These are phyloP conservation scores for Verticillium dahliae DNA, from an alignment of 2,329 filamentous ascomycete species.

Conservation along the genomic window DNA sequence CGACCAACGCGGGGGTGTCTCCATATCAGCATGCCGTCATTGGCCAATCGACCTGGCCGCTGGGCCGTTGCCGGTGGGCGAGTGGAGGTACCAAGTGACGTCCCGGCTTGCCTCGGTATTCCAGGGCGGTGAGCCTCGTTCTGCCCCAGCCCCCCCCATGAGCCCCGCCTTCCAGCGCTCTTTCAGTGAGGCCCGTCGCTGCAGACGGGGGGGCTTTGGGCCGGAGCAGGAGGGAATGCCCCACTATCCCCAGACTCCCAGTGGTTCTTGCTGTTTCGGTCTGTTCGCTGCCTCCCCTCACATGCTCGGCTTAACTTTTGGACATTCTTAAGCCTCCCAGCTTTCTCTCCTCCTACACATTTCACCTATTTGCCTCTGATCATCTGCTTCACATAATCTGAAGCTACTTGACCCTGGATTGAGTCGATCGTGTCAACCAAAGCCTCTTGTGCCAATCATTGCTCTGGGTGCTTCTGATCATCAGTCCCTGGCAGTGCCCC, in stretches of 20 bases:
- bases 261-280: constrained; percentile 4
- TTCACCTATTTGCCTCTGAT: background rate
- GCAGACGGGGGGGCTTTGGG: background rate
- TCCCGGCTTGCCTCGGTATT: constrained; percentile 13
- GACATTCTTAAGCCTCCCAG: background rate
- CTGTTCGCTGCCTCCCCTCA: constrained; percentile 1
- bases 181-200: background rate
- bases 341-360: background rate
- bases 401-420: background rate
- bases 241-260: constrained; percentile 7
- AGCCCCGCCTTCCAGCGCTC: background rate
- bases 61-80: constrained; percentile 1
- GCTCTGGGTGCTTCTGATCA: background rate
- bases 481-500: background rate
- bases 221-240: background rate
- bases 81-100: background rate
- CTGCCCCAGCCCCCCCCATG: background rate
- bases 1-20: constrained; percentile 13
- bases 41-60: constrained; percentile 9
- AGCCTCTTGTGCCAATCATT: background rate
- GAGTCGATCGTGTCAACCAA: background rate
- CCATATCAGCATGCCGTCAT: constrained; percentile 1
- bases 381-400: background rate
- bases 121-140: background rate
- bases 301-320: background rate